Evolutionary conservation across 306 rosid species (phyloP).

Genomic region (Bauhinia variegata): DNA sequence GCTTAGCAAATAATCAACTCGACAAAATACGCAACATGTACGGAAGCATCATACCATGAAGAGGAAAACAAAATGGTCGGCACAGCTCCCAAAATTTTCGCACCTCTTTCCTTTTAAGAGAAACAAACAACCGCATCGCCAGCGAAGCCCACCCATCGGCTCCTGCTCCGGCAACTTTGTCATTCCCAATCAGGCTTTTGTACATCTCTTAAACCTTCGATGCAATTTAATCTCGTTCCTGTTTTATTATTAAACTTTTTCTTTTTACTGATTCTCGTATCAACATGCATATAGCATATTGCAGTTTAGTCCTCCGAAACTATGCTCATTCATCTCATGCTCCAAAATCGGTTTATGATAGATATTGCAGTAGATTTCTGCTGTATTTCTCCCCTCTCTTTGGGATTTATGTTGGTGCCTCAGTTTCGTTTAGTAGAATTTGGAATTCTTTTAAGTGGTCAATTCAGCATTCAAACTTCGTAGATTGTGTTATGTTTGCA

Average conservation of each 20-base stretch:
- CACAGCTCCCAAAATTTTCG: too few species aligned
- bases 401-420: background rate
- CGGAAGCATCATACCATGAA: too few species aligned
- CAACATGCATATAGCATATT: constrained; percentile 1
- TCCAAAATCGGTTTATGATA: background rate
- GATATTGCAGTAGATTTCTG: background rate
- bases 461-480: background rate
- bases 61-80: too few species aligned
- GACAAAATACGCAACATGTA: too few species aligned
- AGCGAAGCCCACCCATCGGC: background rate
- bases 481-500: background rate
- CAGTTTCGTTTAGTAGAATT: background rate
- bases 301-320: background rate
- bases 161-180: constrained; percentile 23
- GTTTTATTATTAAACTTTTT: background rate
- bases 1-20: too few species aligned
- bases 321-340: background rate
- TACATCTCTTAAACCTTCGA: background rate
- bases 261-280: constrained; percentile 4
- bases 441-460: background rate
- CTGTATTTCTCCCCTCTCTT: background rate
- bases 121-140: background rate
- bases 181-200: constrained; percentile 16
- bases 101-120: too few species aligned
- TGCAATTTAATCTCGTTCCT: background rate